These are phyloP conservation scores for Angomonas deanei DNA, from an alignment of 208 protist genomes.

Conservation along the genomic window DNA sequence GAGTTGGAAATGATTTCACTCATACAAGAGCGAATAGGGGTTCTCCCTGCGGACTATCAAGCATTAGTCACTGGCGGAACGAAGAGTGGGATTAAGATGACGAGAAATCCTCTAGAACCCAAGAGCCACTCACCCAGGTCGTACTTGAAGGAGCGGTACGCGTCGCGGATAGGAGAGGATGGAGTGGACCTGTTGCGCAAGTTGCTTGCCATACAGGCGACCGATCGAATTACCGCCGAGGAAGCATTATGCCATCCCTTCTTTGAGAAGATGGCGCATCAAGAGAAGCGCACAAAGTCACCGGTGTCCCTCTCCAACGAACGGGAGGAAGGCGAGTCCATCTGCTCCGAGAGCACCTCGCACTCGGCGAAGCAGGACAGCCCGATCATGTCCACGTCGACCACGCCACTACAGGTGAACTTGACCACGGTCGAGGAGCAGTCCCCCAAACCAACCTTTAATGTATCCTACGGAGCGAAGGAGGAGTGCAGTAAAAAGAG, in stretches of 20 bases:
- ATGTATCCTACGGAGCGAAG: neutral
- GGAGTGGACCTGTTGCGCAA: constrained; percentile 56
- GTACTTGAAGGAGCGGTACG: constrained; percentile 40
- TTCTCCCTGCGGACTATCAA: neutral
- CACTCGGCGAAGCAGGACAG: neutral
- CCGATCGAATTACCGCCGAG: constrained; percentile 49
- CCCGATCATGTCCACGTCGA: neutral
- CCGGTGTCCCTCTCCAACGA: neutral
- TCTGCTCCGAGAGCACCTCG: neutral
- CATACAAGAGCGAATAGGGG: constrained; percentile 70
- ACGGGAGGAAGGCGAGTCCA: neutral
- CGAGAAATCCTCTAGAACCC: no score
- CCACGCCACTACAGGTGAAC: neutral
- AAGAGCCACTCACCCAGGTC: neutral
- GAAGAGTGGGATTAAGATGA: neutral
- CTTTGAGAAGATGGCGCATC: constrained; percentile 35
- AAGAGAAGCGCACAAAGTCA: neutral
- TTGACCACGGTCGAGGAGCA: neutral
- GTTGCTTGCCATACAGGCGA: constrained; percentile 42
- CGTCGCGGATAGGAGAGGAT: constrained; percentile 14
- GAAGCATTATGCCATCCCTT: constrained; percentile 79
- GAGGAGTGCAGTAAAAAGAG: neutral
- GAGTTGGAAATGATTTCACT: constrained; percentile 83
- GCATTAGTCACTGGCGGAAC: neutral
- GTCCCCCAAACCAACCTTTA: neutral